A percentile compares a stretch with the other conserved stretches of the same genome.
Evolutionary conservation across 176 grass and related monocot species (phyloP).

Genomic region (Zizania latifolia): DNA sequence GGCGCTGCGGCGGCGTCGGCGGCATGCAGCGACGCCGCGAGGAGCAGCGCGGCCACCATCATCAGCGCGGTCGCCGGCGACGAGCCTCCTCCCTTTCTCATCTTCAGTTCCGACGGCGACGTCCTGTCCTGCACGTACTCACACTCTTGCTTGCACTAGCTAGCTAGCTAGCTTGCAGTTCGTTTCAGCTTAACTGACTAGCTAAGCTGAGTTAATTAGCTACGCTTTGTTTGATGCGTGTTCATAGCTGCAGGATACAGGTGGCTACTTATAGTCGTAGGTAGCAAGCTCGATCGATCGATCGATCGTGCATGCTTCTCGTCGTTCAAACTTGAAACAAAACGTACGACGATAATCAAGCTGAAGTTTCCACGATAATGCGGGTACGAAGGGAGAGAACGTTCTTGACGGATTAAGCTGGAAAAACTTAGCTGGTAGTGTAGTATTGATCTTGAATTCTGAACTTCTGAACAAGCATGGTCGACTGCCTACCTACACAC

Average conservation of each 20-base stretch:
- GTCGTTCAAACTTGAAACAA: background rate
- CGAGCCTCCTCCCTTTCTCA: background rate
- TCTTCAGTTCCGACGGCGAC: background rate
- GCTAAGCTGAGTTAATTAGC: too few relatives aligned
- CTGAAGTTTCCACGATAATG: background rate
- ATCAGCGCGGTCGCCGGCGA: background rate
- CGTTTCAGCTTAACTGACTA: background rate
- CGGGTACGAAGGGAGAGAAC: background rate
- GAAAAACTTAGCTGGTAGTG: too few relatives aligned
- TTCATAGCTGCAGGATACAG: background rate
- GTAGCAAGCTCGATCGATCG: background rate
- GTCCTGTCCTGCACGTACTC: too few relatives aligned
- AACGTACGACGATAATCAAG: background rate
- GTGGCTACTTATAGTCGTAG: background rate
- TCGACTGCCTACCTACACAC: too few relatives aligned
- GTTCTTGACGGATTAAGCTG: slow-evolving; percentile 13
- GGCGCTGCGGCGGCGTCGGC: background rate
- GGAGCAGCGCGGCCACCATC: background rate
- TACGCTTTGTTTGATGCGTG: too few relatives aligned
- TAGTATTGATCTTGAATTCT: too few relatives aligned
- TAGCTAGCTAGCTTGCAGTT: background rate
- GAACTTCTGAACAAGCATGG: background rate
- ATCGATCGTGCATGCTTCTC: too few relatives aligned
- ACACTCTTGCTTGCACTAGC: too few relatives aligned
- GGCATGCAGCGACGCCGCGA: background rate